Conservation (phyloP, 176 grass and related monocot species). For the Oryza officinalis region DNA sequence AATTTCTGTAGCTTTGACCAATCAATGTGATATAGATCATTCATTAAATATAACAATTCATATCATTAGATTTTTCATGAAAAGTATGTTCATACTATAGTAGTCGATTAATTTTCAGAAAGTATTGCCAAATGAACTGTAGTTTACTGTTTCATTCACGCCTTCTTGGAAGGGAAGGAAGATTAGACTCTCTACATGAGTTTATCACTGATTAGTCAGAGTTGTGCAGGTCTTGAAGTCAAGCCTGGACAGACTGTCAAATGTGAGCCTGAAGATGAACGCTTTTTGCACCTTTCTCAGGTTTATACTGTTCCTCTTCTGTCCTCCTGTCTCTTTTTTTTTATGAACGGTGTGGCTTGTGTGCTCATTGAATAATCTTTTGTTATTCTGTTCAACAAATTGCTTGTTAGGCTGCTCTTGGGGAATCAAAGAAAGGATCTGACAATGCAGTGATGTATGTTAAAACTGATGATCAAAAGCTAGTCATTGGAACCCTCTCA, state of each 20-base stretch:
- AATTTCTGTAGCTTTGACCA: background rate
- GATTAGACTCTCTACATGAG: background rate
- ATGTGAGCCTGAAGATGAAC: constrained; percentile 56
- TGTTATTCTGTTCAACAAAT: background rate
- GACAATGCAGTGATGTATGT: constrained; percentile 58
- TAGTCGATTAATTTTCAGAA: background rate
- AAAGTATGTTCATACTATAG: background rate
- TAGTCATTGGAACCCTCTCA: constrained; percentile 72
- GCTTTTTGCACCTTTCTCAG: constrained; percentile 84
- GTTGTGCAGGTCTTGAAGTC: constrained; percentile 70
- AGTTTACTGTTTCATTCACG: too few species aligned
- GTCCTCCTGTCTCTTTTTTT: background rate
- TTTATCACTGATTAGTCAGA: background rate
- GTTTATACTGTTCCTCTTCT: background rate
- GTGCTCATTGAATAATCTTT: background rate
- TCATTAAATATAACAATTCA: background rate
- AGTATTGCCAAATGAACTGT: too few species aligned
- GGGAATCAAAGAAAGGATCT: constrained; percentile 65
- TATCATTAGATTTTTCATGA: background rate
- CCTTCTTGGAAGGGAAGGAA: background rate
- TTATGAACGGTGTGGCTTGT: background rate
- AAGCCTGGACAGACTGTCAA: constrained; percentile 69
- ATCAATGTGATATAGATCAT: too few species aligned
- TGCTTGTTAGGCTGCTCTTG: constrained; percentile 54
- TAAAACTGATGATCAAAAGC: constrained; percentile 55